Evolutionary conservation across 148 eudicot species (phyloP).

Genomic region (Chenopodium album): DNA sequence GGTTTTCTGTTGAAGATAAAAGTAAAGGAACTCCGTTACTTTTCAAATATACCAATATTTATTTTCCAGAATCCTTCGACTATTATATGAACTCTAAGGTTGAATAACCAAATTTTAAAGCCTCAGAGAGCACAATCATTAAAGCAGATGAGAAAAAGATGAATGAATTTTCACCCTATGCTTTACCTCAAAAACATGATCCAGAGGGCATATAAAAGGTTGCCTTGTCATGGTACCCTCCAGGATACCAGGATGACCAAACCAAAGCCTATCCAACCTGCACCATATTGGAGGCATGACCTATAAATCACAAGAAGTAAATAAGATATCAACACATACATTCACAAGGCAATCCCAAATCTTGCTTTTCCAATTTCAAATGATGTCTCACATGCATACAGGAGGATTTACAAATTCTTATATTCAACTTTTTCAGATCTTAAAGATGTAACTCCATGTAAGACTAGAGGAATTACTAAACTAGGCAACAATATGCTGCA

Average conservation of each 20-base stretch:
- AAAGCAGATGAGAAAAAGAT: not conserved
- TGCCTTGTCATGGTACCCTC: slow-evolving; percentile 78
- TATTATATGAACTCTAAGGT: not conserved
- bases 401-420: not conserved
- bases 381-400: not conserved
- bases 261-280: slow-evolving; percentile 99
- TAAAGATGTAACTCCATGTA: not conserved
- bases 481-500: not conserved
- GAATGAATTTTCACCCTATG: not conserved
- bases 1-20: not conserved
- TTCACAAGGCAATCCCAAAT: not conserved
- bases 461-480: not conserved
- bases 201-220: slow-evolving; percentile 91
- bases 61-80: not conserved
- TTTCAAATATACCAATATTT: not conserved
- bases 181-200: slow-evolving; percentile 94
- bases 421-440: not conserved
- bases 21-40: too few relatives aligned
- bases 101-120: not conserved
- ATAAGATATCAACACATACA: slow-evolving; percentile 25
- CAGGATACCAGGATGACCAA: slow-evolving; percentile 91
- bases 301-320: slow-evolving; percentile 55
- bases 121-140: not conserved
- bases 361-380: not conserved
- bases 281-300: slow-evolving; percentile 99